Evolutionary conservation across 352 stramenopile species (phyloP), one percentile per base, ranked within the genome.

Genomic region (Phytopythium delawarense): DNA sequence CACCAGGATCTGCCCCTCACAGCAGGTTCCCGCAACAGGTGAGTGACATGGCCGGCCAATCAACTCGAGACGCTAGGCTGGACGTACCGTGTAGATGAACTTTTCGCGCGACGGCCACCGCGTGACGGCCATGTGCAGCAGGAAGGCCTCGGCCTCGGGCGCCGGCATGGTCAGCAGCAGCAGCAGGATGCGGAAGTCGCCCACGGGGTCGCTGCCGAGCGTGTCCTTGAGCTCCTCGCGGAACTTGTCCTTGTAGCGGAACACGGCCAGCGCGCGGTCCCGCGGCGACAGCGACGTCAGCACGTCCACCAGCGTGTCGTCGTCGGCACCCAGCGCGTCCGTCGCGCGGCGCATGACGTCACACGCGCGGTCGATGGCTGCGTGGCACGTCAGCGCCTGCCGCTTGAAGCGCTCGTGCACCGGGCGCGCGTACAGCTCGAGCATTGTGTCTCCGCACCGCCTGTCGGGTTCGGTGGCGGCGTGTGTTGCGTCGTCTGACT

Each of bases 231-330:
- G 75, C 44, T 87, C 71, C 45, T 78, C 62, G 16, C 72, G 70
- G 62, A 83, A 85, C 32, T 89, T 59, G 34, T 88, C 71, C 64
- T 89, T 82, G 75, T 91, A 94, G 55, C 80, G 81, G 59, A 75
- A 75, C 32, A 82, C 76, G 23, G 90, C 68, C 52, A 92, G 70
- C 45, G 79, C 71, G 55, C 82, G 79, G 40, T 90, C 77, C 32
- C 69, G 71, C 28, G 78, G 62, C 7, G 74, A 78, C 51, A 87
- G 59, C 11, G 68, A 54, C 60, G 67, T 75, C 44, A 94, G 66
- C 59, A 71, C 67, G 32, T 73, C 42, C 62, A 84, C 84, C 21
- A 94, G 70, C 56, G 73, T 71, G 51, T 74, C 70, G 54, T 92
- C 84, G 64, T 94, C 76, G 39, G 87, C 87, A 30, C 84, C 84